phyloP scores from a whole-genome alignment of 2,329 filamentous ascomycete species.

The Apiospora koreana region DNA sequence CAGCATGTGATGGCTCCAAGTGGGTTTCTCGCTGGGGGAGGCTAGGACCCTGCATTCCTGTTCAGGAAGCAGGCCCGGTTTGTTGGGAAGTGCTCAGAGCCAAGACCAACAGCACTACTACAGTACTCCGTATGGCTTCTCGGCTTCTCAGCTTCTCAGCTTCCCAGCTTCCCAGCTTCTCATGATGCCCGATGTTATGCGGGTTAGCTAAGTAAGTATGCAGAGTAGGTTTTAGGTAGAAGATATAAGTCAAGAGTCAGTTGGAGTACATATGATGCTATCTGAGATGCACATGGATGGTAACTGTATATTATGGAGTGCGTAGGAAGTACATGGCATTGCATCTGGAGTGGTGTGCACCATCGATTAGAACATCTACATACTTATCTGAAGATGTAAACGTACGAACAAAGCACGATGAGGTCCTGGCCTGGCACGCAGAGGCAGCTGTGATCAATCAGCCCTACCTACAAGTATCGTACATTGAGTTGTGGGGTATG shows the following conservation, averaged over 20 bases:
- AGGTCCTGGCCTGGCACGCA: not conserved
- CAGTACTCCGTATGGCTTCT: no score
- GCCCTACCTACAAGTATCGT: not conserved
- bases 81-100: slow-evolving; percentile 10
- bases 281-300: not conserved
- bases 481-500: not conserved
- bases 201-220: not conserved
- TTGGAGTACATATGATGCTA: not conserved
- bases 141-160: no score
- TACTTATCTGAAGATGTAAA: not conserved
- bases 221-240: no score
- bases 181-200: not conserved
- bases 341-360: not conserved
- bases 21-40: slow-evolving; percentile 4
- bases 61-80: slow-evolving; percentile 10
- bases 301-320: not conserved
- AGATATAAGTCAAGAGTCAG: not conserved
- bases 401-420: not conserved
- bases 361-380: not conserved
- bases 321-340: no score
- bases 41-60: not conserved
- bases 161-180: no score
- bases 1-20: slow-evolving; percentile 7
- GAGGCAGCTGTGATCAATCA: not conserved
- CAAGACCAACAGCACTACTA: not conserved